Conservation (phyloP, 176 grass and related monocot genomes). For the Urochloa ruziziensis region DNA sequence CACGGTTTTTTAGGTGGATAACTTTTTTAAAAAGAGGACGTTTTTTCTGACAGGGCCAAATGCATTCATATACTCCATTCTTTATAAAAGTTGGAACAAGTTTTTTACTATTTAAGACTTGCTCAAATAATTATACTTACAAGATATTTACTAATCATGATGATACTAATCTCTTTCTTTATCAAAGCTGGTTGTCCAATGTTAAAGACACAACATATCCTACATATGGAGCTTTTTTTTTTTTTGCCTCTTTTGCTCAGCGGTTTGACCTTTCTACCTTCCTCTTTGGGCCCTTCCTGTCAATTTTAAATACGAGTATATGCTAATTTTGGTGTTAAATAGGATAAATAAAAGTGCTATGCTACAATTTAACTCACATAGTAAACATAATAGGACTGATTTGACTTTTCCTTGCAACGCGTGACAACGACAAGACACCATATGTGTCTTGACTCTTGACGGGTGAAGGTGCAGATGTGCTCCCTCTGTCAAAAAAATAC, state of each 20-base stretch:
- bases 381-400: not conserved
- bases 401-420: not conserved
- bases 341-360: not conserved
- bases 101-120: not conserved
- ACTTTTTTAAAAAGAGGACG: too few relatives aligned
- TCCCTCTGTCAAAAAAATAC: too few relatives aligned
- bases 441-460: not conserved
- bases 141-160: not conserved
- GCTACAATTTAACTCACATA: not conserved
- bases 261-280: not conserved
- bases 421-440: slow-evolving; percentile 5
- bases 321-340: not conserved
- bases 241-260: too few relatives aligned
- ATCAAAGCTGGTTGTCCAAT: not conserved
- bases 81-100: not conserved
- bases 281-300: not conserved
- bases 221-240: not conserved
- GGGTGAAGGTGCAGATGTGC: slow-evolving; percentile 13
- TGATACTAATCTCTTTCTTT: not conserved
- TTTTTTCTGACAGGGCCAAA: too few relatives aligned
- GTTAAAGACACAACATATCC: not conserved
- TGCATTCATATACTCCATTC: not conserved
- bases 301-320: not conserved
- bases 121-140: not conserved
- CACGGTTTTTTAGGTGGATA: too few relatives aligned